Evolutionary conservation across 306 rosid species (phyloP).

Genomic region (Adenanthera pavonina): DNA sequence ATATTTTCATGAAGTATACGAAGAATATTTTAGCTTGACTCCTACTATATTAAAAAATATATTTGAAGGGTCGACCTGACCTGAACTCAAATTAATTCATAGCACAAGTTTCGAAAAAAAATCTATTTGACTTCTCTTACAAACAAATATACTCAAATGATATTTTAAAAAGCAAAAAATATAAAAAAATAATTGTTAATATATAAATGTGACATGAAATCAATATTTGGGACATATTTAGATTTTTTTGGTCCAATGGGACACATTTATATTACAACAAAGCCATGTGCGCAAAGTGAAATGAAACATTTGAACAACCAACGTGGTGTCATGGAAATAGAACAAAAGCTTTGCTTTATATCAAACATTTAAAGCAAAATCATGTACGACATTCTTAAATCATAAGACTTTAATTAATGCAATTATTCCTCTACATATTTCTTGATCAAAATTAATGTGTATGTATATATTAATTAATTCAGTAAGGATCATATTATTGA

Average conservation of each 20-base stretch:
- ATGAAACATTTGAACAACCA: slow-evolving; percentile 1
- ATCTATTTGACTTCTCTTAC: not conserved
- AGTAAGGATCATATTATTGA: not conserved
- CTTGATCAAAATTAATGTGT: too few relatives aligned
- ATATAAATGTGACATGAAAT: not conserved
- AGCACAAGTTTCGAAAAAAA: not conserved
- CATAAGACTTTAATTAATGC: not conserved
- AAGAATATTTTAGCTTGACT: not conserved
- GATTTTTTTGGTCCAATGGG: not conserved
- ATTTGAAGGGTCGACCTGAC: too few relatives aligned
- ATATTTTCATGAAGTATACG: not conserved
- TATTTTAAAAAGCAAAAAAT: not conserved
- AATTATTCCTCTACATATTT: too few relatives aligned
- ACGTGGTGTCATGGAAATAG: not conserved
- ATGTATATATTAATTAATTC: too few relatives aligned
- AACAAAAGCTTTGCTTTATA: not conserved
- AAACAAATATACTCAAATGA: not conserved
- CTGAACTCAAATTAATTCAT: too few relatives aligned
- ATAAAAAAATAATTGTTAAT: not conserved
- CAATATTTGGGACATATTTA: not conserved
- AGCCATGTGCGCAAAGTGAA: not conserved
- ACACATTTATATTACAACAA: not conserved
- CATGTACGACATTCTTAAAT: not conserved
- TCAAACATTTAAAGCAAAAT: slow-evolving; percentile 9
- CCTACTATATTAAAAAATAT: not conserved